phyloP scores from a whole-genome alignment of 2,329 filamentous ascomycete species.

The Monilinia fructigena region DNA sequence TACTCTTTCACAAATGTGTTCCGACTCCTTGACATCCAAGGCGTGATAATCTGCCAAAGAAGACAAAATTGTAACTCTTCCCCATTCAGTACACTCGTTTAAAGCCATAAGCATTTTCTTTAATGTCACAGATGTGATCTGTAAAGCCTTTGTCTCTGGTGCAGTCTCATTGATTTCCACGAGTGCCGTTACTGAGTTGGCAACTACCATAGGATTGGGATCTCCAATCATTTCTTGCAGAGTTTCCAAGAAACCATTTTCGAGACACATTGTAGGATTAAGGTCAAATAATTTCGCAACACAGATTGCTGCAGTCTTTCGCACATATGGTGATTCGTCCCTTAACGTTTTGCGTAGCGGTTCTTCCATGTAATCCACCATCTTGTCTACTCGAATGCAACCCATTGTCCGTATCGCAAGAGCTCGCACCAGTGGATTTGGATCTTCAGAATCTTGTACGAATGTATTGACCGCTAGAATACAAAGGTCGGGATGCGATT shows the following conservation, averaged over 20 bases:
- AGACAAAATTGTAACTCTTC: conserved; percentile 86
- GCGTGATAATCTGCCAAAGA: conserved; percentile 87
- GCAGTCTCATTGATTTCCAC: conserved; percentile 88
- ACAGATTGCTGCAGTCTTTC: conserved; percentile 96
- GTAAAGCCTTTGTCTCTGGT: conserved; percentile 83
- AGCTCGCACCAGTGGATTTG: conserved; percentile 91
- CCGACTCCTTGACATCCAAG: conserved; percentile 87
- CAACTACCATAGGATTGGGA: conserved; percentile 98
- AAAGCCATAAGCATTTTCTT: conserved; percentile 96
- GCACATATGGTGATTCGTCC: conserved; percentile 97
- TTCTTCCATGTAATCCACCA: conserved; percentile 99
- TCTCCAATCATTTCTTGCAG: conserved; percentile 96
- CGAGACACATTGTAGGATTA: conserved; percentile 86
- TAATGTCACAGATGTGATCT: conserved; percentile 76
- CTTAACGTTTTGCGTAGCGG: conserved; percentile 91
- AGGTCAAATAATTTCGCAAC: conserved; percentile 97
- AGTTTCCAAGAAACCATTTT: conserved; percentile 93
- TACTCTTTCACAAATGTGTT: conserved; percentile 96
- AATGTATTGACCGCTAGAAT: conserved; percentile 99
- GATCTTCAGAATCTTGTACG: conserved; percentile 97
- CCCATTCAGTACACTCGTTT: conserved; percentile 99
- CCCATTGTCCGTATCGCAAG: conserved; percentile 98
- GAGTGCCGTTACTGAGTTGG: conserved; percentile 92
- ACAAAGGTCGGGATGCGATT: conserved; percentile 96
- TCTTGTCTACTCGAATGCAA: conserved; percentile 96